Conservation (phyloP, 441 rosid species). For the Jatropha podagrica region DNA sequence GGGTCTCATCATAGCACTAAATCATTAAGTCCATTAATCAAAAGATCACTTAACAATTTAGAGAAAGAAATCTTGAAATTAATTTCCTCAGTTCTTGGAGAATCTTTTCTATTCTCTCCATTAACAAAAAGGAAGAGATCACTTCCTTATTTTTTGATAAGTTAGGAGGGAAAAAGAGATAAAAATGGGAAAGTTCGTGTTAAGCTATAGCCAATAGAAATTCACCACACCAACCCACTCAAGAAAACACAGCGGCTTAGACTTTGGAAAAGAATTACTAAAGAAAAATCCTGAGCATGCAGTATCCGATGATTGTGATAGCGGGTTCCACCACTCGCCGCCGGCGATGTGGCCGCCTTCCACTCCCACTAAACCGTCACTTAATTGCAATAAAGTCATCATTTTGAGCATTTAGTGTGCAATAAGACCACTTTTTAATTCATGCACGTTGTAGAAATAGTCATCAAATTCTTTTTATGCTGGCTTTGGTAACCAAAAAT, state of each 20-base stretch:
- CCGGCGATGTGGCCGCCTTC: background rate
- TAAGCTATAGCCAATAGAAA: background rate
- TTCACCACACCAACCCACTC: constrained; percentile 20
- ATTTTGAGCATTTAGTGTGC: background rate
- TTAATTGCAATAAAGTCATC: background rate
- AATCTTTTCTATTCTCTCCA: constrained; percentile 10
- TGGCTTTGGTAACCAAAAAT: too few relatives aligned
- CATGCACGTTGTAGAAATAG: too few relatives aligned
- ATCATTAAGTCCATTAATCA: background rate
- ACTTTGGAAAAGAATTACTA: background rate
- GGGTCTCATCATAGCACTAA: background rate
- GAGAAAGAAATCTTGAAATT: background rate
- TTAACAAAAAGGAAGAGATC: background rate
- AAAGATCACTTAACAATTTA: background rate
- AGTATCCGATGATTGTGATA: background rate
- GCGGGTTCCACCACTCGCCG: constrained; percentile 11
- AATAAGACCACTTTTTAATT: too few relatives aligned
- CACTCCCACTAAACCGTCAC: background rate
- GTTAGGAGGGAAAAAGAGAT: background rate
- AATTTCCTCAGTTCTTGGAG: constrained; percentile 13
- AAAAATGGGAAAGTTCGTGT: background rate
- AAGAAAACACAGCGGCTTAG: constrained; percentile 1
- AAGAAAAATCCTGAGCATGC: background rate
- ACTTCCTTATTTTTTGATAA: background rate
- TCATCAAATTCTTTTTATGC: too few relatives aligned